These are phyloP conservation scores for Wickerhamomyces ciferrii DNA, from an alignment of 805 yeast genomes.

Conservation along the genomic window DNA sequence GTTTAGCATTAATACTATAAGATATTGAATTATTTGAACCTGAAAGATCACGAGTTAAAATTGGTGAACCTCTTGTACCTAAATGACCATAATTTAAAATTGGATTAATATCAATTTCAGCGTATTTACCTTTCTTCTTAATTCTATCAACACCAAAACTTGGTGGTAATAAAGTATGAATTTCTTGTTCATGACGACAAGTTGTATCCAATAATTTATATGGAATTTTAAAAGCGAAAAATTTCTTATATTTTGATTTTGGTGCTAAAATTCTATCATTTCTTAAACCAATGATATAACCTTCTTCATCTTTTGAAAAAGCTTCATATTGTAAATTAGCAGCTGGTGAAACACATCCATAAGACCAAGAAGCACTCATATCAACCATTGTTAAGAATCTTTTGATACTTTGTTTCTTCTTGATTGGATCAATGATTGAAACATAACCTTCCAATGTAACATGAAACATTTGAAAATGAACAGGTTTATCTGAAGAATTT, in stretches of 20 bases:
- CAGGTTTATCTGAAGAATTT: conserved; percentile 38
- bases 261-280: conserved; percentile 44
- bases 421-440: conserved; percentile 24
- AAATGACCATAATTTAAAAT: conserved; percentile 45
- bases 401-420: conserved; percentile 33
- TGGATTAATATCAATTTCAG: conserved; percentile 25
- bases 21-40: conserved; percentile 41
- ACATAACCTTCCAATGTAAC: conserved; percentile 42
- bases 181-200: conserved; percentile 40
- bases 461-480: conserved; percentile 59
- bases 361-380: conserved; percentile 48
- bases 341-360: conserved; percentile 45
- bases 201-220: conserved; percentile 44
- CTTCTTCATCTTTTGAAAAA: conserved; percentile 42
- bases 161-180: conserved; percentile 35
- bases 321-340: conserved; percentile 42
- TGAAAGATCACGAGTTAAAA: conserved; percentile 44
- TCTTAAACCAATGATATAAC: conserved; percentile 43
- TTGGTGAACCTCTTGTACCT: conserved; percentile 47
- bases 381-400: conserved; percentile 58
- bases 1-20: conserved; percentile 51
- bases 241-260: conserved; percentile 46
- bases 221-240: conserved; percentile 55
- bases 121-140: conserved; percentile 24
- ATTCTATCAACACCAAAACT: conserved; percentile 32